Evolutionary conservation across 164 flowering plant species (phyloP), one percentile per base, ranked within the genome.

Genomic region (Umbellularia californica): DNA sequence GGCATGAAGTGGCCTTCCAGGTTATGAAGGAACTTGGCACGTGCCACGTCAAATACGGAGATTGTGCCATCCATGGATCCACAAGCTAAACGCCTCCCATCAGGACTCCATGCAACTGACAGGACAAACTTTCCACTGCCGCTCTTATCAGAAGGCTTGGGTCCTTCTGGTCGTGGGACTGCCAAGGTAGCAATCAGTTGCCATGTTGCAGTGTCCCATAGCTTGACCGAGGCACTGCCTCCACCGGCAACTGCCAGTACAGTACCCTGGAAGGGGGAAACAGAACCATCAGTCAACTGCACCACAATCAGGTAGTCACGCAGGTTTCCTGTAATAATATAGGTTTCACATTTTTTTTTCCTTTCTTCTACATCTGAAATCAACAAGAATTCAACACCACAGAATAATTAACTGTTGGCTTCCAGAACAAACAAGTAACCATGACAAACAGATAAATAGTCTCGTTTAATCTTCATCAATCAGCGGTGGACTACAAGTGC

Each of bases 171-270:
- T 13, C 95, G 94, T 3, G 98, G 97, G 72, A 94, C 84, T 19
- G 90, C 78, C 11, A 96, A 81, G 25, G 92, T 89, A 9, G 87
- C 85, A 17, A 80, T 62, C 68, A 88, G 79, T 70, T 88, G 82
- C 99, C 99, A 96, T 67, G 91, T 85, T 28, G 93, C 85, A 19
- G 97, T 94, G 79, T 94, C 97, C 98, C 98, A 96, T n/a, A 96
- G 82, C 84, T 96, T 92, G 79, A 94, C 82, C 27, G 98, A 92
- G 69, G 95, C 90, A 81, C 99, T 96, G 65, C 98, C 89, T 25
- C 99, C 99, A 35, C 98, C 99, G 67, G 99, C 99, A 73, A 92
- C 98, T 68, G 99, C 99, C 30, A 96, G 85, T 63, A 81, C 83
- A 70, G 88, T 88, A 71, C 99, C 98, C 99, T 96, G 90, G 1